Evolutionary conservation across 306 rosid genomes (phyloP).

Genomic region (Lagenaria siceraria): DNA sequence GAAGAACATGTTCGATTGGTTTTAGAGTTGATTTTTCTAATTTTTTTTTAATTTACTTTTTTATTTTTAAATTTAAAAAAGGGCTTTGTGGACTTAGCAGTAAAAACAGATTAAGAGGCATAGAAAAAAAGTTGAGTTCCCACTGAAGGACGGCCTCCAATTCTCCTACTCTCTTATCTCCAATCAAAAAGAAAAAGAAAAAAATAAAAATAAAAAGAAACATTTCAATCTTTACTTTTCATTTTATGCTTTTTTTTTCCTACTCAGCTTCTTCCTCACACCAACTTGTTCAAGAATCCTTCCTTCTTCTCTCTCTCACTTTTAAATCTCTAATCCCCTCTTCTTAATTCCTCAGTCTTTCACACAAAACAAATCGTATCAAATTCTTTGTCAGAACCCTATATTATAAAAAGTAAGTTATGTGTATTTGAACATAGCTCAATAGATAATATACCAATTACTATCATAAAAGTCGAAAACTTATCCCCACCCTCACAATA

Average conservation of each 20-base stretch:
- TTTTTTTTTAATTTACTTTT: too few species aligned
- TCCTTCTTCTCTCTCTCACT: neutral
- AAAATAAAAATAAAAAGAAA: neutral
- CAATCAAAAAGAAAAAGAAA: neutral
- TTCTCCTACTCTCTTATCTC: neutral
- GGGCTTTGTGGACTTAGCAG: neutral
- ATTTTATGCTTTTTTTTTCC: neutral
- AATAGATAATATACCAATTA: too few species aligned
- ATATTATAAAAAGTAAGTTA: neutral
- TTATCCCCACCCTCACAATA: too few species aligned
- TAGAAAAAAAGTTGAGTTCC: neutral
- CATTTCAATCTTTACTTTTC: neutral
- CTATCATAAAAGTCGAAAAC: too few species aligned
- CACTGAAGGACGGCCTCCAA: neutral
- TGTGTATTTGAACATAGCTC: too few species aligned
- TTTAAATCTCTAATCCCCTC: neutral
- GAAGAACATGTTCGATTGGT: neutral
- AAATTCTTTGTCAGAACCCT: neutral
- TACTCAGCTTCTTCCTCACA: neutral
- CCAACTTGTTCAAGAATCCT: constrained; percentile 2
- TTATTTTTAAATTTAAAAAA: too few species aligned
- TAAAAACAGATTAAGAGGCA: neutral
- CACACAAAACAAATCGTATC: neutral
- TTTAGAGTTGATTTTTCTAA: neutral
- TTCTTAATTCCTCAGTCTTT: neutral